Conservation (phyloP, 352 stramenopile species). For the Globisporangium megalacanthum region DNA sequence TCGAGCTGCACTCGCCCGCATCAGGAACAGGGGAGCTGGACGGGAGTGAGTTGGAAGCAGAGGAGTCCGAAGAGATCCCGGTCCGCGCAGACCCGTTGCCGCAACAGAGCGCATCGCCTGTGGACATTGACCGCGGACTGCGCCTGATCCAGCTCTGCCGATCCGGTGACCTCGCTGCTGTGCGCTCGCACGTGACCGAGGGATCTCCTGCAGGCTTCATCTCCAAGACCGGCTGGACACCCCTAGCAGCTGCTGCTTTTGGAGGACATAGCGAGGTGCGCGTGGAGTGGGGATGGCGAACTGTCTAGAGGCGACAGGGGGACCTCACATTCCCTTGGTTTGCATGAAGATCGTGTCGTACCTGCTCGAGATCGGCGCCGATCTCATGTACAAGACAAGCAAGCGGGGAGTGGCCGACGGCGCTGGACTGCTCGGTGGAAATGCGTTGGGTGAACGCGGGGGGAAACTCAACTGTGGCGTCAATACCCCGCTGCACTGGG, state of each 20-base stretch:
- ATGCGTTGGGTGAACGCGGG: not conserved
- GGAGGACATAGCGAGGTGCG: constrained; percentile 56
- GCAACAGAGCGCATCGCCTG: constrained; percentile 43
- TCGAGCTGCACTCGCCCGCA: not conserved
- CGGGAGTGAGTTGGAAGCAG: constrained; percentile 15
- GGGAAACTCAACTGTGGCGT: constrained; percentile 20
- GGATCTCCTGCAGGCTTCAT: constrained; percentile 59
- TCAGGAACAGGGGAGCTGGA: constrained; percentile 4
- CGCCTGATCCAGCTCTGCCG: constrained; percentile 61
- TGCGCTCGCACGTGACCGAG: constrained; percentile 35
- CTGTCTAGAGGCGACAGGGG: not conserved
- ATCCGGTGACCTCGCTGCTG: constrained; percentile 29
- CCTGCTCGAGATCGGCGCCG: constrained; percentile 61
- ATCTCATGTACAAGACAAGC: constrained; percentile 62
- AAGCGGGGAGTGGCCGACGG: constrained; percentile 17
- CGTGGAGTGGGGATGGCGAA: not conserved
- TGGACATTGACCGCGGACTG: constrained; percentile 48
- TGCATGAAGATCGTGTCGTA: constrained; percentile 44
- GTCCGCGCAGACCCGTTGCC: constrained; percentile 51
- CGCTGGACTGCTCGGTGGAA: not conserved
- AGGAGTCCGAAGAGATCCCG: constrained; percentile 35
- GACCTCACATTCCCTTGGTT: not conserved
- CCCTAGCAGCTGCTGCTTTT: constrained; percentile 57
- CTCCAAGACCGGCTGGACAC: constrained; percentile 75
- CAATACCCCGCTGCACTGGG: constrained; percentile 83